Percentiles rank a stretch among this genome's conserved stretches.
These are phyloP conservation scores for thale cress (Arabidopsis thaliana) DNA, from an alignment of 345 rosid species.

Conservation along the genomic window DNA sequence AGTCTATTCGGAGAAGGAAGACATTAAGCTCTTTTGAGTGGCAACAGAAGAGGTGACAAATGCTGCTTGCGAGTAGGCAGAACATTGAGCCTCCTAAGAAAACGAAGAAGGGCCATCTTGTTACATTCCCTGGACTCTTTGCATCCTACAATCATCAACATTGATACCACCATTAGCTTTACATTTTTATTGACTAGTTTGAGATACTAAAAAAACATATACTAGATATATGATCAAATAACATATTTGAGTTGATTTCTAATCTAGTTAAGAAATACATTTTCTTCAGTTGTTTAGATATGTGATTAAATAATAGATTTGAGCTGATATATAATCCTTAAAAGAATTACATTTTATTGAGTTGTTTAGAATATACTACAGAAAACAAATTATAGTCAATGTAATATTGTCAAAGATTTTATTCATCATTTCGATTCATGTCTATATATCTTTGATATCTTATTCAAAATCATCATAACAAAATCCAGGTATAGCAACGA, in stretches of 20 bases:
- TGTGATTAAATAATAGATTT: too few species aligned
- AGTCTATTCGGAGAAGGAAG: slow-evolving; percentile 69
- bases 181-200: not conserved
- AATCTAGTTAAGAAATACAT: too few species aligned
- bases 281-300: too few species aligned
- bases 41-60: slow-evolving; percentile 88
- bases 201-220: not conserved
- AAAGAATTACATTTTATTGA: not conserved
- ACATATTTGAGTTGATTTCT: not conserved
- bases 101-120: slow-evolving; percentile 84
- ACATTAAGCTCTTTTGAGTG: slow-evolving; percentile 70
- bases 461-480: slow-evolving; percentile 1
- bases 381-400: not conserved
- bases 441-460: not conserved
- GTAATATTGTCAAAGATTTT: not conserved
- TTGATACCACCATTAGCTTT: slow-evolving; percentile 20
- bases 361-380: not conserved
- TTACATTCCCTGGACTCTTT: slow-evolving; percentile 48
- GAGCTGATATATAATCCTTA: not conserved
- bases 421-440: not conserved
- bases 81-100: slow-evolving; percentile 84
- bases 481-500: not conserved
- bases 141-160: slow-evolving; percentile 53
- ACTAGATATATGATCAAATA: not conserved
- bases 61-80: slow-evolving; percentile 81